Conservation (phyloP, 257 asterid species). For the Petrea volubilis region DNA sequence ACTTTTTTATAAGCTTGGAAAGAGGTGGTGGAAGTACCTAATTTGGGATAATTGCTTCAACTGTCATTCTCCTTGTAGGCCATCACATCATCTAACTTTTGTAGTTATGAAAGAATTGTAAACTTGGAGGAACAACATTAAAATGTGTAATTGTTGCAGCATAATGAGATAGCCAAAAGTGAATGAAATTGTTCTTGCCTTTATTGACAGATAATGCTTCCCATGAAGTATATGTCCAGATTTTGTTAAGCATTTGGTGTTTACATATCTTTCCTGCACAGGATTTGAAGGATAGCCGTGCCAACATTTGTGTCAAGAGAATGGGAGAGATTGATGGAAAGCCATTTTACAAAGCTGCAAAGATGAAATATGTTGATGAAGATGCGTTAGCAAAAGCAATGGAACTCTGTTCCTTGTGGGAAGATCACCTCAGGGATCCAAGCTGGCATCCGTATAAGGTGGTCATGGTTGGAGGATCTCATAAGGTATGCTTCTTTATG, state of each 20-base stretch:
- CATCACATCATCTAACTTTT: background rate
- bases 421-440: constrained; percentile 68
- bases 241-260: constrained; percentile 15
- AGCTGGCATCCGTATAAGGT: constrained; percentile 78
- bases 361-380: constrained; percentile 38
- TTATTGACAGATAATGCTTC: background rate
- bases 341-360: constrained; percentile 46
- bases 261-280: constrained; percentile 13
- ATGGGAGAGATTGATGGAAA: constrained; percentile 68
- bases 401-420: constrained; percentile 58
- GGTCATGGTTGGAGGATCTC: constrained; percentile 47
- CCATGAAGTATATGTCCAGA: background rate
- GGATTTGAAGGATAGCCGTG: constrained; percentile 48
- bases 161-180: background rate
- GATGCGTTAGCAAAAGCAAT: constrained; percentile 39
- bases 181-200: constrained; percentile 12
- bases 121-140: background rate
- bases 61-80: background rate
- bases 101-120: background rate
- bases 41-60: background rate
- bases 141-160: background rate
- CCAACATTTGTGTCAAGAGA: constrained; percentile 63
- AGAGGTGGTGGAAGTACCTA: constrained; percentile 1
- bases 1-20: background rate
- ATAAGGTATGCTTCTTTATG: constrained; percentile 46